Conservation (phyloP, 2,329 filamentous ascomycete genomes). For the Zymoseptoria tritici region DNA sequence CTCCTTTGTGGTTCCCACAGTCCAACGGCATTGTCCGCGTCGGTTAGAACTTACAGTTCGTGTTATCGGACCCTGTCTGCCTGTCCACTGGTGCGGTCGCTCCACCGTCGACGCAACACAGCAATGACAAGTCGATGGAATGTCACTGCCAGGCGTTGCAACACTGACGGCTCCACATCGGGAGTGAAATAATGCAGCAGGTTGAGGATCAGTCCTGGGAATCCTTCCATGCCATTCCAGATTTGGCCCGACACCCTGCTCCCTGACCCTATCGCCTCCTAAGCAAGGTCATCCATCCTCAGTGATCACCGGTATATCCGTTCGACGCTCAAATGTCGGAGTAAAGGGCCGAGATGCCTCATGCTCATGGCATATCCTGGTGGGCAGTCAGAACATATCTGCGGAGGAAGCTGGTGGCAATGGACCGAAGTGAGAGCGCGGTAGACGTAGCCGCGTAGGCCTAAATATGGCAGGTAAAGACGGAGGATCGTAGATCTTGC, state of each 20-base stretch:
- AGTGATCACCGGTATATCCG: not conserved
- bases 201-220: not conserved
- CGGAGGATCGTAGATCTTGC: not conserved
- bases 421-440: not conserved
- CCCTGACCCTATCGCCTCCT: not conserved
- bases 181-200: not conserved
- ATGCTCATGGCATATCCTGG: not conserved
- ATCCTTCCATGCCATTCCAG: not conserved
- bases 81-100: not conserved
- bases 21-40: not conserved
- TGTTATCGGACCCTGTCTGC: not conserved
- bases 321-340: not conserved
- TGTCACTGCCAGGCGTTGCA: not conserved
- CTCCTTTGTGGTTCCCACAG: not conserved
- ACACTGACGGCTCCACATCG: not conserved
- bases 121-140: not conserved
- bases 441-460: not conserved
- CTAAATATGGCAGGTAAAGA: not conserved
- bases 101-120: not conserved
- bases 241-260: not conserved
- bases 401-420: not conserved
- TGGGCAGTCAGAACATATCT: not conserved
- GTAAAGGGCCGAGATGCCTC: not conserved
- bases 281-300: not conserved
- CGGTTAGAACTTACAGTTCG: not conserved